phyloP scores from a whole-genome alignment of 2,329 filamentous ascomycete species.

The Fusarium clavum region DNA sequence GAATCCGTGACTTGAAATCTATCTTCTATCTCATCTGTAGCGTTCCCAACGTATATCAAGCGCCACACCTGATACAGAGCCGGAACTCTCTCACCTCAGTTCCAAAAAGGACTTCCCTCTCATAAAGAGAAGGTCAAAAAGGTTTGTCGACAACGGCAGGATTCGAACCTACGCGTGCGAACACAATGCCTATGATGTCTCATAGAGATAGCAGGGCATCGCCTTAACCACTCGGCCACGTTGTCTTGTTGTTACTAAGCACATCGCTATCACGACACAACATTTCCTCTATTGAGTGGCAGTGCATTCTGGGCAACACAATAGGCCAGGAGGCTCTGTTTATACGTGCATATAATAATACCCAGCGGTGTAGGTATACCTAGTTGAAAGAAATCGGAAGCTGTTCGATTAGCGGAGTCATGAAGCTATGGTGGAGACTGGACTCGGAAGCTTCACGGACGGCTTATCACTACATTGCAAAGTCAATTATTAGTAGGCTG shows the following conservation, averaged over 20 bases:
- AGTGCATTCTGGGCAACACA: not conserved
- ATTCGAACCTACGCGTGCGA: slow-evolving; percentile 30
- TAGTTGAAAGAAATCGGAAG: not conserved
- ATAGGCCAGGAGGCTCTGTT: not conserved
- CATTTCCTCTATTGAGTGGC: not conserved
- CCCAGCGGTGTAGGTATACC: no score
- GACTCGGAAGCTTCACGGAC: not conserved
- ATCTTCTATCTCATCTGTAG: not conserved
- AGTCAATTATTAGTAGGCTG: not conserved
- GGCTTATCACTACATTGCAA: not conserved
- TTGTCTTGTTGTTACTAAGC: slow-evolving; percentile 2
- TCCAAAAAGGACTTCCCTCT: not conserved
- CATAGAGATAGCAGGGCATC: slow-evolving; percentile 27
- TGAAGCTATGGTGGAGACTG: not conserved
- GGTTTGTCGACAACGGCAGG: slow-evolving; percentile 11
- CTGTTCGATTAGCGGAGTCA: not conserved
- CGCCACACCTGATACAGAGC: not conserved
- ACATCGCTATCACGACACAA: not conserved
- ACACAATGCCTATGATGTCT: slow-evolving; percentile 19
- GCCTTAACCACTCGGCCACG: slow-evolving; percentile 27
- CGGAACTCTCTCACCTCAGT: no score
- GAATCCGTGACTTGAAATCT: not conserved
- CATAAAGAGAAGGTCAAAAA: not conserved
- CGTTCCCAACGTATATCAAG: not conserved
- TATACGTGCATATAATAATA: not conserved